A percentile compares a stretch with the other conserved stretches of the same genome.
phyloP scores from a whole-genome alignment of 1,284 basidiomycete genomes.

The Cutaneotrichosporon sp. region DNA sequence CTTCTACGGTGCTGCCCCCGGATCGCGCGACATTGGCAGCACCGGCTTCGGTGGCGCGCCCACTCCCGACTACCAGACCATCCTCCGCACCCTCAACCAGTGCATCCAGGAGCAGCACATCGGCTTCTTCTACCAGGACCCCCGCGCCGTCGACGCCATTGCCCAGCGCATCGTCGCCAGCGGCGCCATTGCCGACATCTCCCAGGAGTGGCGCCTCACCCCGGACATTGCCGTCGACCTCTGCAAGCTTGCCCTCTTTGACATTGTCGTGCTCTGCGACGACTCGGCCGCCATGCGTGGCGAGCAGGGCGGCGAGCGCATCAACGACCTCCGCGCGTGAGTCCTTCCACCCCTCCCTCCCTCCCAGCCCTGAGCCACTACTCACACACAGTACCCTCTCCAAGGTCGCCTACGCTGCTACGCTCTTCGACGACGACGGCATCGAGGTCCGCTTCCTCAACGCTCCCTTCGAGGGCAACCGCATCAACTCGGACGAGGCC shows the following conservation, averaged over 20 bases:
- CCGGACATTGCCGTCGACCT: conserved; percentile 49
- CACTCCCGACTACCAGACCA: conserved; percentile 10
- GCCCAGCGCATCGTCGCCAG: conserved; percentile 52
- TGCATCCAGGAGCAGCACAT: conserved; percentile 55
- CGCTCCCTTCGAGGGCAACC: conserved; percentile 53
- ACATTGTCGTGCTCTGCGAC: conserved; percentile 25
- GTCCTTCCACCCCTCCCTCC: conserved; percentile 14
- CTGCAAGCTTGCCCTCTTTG: conserved; percentile 24
- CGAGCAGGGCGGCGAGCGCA: conserved; percentile 22
- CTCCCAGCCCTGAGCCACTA: not conserved
- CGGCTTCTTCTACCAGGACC: conserved; percentile 56
- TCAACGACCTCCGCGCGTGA: conserved; percentile 50
- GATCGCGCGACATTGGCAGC: conserved; percentile 9
- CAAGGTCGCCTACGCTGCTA: conserved; percentile 50
- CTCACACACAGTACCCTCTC: conserved; percentile 42
- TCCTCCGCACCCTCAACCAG: conserved; percentile 35
- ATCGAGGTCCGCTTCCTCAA: conserved; percentile 57
- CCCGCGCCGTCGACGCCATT: conserved; percentile 50
- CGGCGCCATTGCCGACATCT: conserved; percentile 50
- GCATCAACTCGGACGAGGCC: conserved; percentile 50
- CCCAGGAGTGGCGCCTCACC: conserved; percentile 54
- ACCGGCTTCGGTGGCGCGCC: conserved; percentile 3
- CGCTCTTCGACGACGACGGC: conserved; percentile 55
- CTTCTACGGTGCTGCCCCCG: conserved; percentile 10
- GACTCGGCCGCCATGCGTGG: conserved; percentile 20